A percentile compares a stretch with the other conserved stretches of the same genome.
phyloP scores from a whole-genome alignment of 805 yeast species.

The Candida germanica region DNA sequence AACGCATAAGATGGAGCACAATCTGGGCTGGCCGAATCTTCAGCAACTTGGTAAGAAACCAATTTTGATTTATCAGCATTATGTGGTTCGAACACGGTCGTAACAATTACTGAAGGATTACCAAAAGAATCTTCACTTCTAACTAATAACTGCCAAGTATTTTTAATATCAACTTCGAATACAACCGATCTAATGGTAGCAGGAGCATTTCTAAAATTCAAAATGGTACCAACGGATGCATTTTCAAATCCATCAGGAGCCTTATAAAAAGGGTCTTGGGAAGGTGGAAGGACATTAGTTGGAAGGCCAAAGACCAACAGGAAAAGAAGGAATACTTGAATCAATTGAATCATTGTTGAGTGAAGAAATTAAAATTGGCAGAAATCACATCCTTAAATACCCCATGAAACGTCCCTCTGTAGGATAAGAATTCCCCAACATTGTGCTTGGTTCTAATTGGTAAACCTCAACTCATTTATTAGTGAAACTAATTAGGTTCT shows the following conservation, averaged over 20 bases:
- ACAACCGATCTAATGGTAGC: constrained; percentile 15
- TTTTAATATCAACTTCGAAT: constrained; percentile 19
- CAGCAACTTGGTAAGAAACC: constrained; percentile 26
- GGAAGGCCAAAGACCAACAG: constrained; percentile 4
- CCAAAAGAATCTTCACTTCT: constrained; percentile 24
- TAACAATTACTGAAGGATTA: constrained; percentile 21
- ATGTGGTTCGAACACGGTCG: constrained; percentile 28
- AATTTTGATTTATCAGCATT: constrained; percentile 25
- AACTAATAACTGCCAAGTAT: constrained; percentile 22
- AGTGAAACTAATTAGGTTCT: too few species aligned
- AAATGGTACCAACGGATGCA: constrained; percentile 20
- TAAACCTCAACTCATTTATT: too few species aligned
- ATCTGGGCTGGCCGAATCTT: constrained; percentile 24
- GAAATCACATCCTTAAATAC: too few species aligned
- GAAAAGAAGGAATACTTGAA: constrained; percentile 6
- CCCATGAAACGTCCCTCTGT: too few species aligned
- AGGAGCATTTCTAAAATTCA: constrained; percentile 21
- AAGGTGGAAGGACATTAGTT: constrained; percentile 9
- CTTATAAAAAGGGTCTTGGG: constrained; percentile 22
- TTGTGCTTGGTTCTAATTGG: too few species aligned
- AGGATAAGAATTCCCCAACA: too few species aligned
- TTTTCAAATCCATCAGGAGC: constrained; percentile 22
- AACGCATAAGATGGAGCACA: constrained; percentile 29
- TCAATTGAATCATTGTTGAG: background rate
- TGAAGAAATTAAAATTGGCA: too few species aligned